A percentile compares a stretch with the other conserved stretches of the same genome.
These are phyloP conservation scores for Acmispon strigosus DNA, from an alignment of 306 rosid species.

Conservation along the genomic window DNA sequence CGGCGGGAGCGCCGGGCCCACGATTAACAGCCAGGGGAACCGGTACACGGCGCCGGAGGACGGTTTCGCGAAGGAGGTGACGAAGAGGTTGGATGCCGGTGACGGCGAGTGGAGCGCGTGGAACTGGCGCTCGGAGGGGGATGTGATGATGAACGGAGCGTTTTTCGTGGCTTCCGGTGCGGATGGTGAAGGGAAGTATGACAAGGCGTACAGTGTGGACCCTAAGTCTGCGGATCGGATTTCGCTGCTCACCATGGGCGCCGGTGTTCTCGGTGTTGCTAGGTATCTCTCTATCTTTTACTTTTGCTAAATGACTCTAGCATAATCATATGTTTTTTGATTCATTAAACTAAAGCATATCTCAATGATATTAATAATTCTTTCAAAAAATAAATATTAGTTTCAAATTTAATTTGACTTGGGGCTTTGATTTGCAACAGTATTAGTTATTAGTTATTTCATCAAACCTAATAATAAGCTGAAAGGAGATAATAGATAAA, in stretches of 20 bases:
- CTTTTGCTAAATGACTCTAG: background rate
- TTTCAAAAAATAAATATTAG: no score
- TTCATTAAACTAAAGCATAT: no score
- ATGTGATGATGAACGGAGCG: constrained; percentile 71
- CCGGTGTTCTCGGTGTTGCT: constrained; percentile 80
- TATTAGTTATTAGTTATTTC: no score
- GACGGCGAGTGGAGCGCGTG: constrained; percentile 64
- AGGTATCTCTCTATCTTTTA: constrained; percentile 28
- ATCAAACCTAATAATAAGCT: no score
- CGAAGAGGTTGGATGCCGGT: constrained; percentile 55
- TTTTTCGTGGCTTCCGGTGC: constrained; percentile 65
- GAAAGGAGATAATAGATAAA: background rate
- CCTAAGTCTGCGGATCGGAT: constrained; percentile 62
- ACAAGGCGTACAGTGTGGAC: constrained; percentile 66
- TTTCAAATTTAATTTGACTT: no score
- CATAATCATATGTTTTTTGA: no score
- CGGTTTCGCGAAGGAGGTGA: constrained; percentile 61
- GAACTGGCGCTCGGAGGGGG: constrained; percentile 92
- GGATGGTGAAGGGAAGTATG: constrained; percentile 37
- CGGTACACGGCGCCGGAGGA: constrained; percentile 59
- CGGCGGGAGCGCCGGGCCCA: constrained; percentile 78
- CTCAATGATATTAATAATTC: no score
- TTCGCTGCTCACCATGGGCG: constrained; percentile 51
- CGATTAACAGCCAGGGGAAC: constrained; percentile 83
- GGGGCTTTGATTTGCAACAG: no score